Conservation (phyloP, 192 early-diverging fungal species). For the Entomortierella parvispora region DNA sequence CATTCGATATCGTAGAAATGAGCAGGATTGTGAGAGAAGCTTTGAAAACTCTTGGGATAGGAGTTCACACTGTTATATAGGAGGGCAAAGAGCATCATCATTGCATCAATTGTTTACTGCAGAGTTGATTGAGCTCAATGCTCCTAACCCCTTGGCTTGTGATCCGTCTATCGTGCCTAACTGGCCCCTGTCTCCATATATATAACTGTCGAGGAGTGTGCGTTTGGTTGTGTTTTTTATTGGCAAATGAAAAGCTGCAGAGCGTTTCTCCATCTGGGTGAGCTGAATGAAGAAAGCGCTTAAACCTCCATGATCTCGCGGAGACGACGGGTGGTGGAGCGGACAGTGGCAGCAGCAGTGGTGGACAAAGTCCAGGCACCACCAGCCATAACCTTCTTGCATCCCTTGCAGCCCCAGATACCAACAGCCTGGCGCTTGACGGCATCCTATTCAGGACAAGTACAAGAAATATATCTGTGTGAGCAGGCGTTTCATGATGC, state of each 20-base stretch:
- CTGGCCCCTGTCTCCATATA: too few relatives aligned
- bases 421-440: constrained; percentile 96
- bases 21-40: too few relatives aligned
- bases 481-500: too few relatives aligned
- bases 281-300: constrained; percentile 46
- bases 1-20: too few relatives aligned
- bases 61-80: too few relatives aligned
- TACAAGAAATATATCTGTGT: neutral
- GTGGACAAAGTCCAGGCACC: constrained; percentile 98
- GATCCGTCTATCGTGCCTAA: too few relatives aligned
- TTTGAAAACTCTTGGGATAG: too few relatives aligned
- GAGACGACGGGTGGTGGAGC: constrained; percentile 98
- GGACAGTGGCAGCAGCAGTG: constrained; percentile 89
- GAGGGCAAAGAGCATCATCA: too few relatives aligned
- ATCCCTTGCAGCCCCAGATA: constrained; percentile 99
- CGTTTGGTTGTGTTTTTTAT: constrained; percentile 15
- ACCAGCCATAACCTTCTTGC: constrained; percentile 94
- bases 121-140: too few relatives aligned
- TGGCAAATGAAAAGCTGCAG: constrained; percentile 36
- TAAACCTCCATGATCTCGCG: constrained; percentile 93
- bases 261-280: constrained; percentile 9
- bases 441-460: constrained; percentile 68
- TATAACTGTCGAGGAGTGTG: too few relatives aligned
- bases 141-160: too few relatives aligned
- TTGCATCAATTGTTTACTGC: too few relatives aligned